A percentile compares a stretch with the other conserved stretches of the same genome.
Conservation (phyloP, 495 filamentous ascomycete species). For the Penicillium bialowiezense region DNA sequence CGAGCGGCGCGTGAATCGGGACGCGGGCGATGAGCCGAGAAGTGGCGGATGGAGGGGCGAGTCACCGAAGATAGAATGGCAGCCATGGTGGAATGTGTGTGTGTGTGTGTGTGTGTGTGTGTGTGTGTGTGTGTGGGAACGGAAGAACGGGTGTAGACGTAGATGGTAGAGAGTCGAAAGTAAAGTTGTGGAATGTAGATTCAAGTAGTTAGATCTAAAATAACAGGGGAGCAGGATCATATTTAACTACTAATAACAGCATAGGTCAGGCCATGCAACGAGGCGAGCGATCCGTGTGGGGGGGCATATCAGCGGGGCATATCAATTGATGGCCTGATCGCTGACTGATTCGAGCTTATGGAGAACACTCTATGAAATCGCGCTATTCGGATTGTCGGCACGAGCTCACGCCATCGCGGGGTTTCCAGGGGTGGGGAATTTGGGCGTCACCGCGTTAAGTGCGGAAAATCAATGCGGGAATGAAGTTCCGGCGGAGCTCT, state of each 20-base stretch:
- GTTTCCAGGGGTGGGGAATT: slow-evolving; percentile 4
- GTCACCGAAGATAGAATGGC: slow-evolving; percentile 26
- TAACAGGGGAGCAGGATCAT: background rate
- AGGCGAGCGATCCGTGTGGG: slow-evolving; percentile 19
- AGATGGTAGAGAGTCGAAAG: no score
- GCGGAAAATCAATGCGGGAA: slow-evolving; percentile 4
- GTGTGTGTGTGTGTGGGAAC: no score
- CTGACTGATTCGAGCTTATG: background rate
- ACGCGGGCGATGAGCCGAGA: slow-evolving; percentile 42
- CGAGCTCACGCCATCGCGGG: slow-evolving; percentile 26
- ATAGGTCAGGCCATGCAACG: slow-evolving; percentile 20
- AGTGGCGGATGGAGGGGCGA: slow-evolving; percentile 43
- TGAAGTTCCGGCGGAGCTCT: background rate
- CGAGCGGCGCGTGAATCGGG: slow-evolving; percentile 38
- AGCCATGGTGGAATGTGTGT: slow-evolving; percentile 20
- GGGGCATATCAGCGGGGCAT: slow-evolving; percentile 14
- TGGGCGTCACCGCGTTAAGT: slow-evolving; percentile 8
- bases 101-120: no score
- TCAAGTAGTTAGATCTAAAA: no score
- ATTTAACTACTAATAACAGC: background rate
- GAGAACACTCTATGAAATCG: background rate
- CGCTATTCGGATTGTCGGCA: slow-evolving; percentile 6
- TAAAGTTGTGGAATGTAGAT: no score
- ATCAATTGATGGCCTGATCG: slow-evolving; percentile 20
- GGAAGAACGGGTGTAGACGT: no score